A percentile compares a stretch with the other conserved stretches of the same genome.
These are phyloP conservation scores for Pythium dissimile DNA, from an alignment of 352 stramenopile species.

Conservation along the genomic window DNA sequence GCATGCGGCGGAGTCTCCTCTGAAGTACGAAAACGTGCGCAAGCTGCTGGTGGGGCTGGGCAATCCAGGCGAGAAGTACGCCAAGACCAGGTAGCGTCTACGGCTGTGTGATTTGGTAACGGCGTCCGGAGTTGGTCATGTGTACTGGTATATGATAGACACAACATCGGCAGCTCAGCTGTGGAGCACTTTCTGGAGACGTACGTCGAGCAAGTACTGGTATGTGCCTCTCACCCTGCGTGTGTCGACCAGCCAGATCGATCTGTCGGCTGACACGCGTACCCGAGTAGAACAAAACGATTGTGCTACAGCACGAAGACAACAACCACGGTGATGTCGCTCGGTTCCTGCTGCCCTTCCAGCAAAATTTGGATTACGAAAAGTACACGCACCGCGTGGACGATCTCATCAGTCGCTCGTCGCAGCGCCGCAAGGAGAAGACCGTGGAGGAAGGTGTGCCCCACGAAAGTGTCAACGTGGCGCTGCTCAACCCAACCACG, in stretches of 20 bases:
- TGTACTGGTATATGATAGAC: constrained; percentile 26
- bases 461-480: constrained; percentile 70
- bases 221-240: constrained; percentile 11
- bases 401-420: constrained; percentile 77
- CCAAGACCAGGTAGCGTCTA: constrained; percentile 53
- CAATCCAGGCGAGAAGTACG: constrained; percentile 81
- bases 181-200: constrained; percentile 65
- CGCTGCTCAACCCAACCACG: constrained; percentile 67
- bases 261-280: not conserved
- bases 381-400: constrained; percentile 43
- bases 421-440: constrained; percentile 67
- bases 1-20: constrained; percentile 4
- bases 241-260: not conserved
- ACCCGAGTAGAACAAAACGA: constrained; percentile 30
- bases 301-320: constrained; percentile 54
- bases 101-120: not conserved
- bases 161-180: constrained; percentile 77
- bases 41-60: constrained; percentile 84
- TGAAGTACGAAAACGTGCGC: constrained; percentile 66
- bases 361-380: constrained; percentile 43
- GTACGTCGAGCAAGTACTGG: constrained; percentile 60
- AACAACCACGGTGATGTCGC: constrained; percentile 64
- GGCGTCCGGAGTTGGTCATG: not conserved
- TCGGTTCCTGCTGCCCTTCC: constrained; percentile 55
- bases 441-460: constrained; percentile 73